Evolutionary conservation across 805 yeast genomes (phyloP).

Genomic region (Nakazawaea peltata): DNA sequence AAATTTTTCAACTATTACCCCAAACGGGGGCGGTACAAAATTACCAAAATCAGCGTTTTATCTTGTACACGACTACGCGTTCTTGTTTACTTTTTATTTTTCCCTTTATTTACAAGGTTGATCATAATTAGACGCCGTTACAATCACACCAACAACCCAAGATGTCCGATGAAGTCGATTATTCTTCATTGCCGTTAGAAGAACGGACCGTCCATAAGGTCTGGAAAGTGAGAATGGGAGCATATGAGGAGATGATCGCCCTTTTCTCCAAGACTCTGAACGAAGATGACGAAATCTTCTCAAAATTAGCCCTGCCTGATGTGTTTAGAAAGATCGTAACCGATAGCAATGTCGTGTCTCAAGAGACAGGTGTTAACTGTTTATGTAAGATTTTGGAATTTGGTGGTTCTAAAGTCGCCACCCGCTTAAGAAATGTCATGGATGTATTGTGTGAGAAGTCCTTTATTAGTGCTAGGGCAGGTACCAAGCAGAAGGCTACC

Average conservation of each 20-base stretch:
- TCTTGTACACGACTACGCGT: neutral
- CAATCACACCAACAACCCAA: neutral
- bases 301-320: slow-evolving; percentile 43
- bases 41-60: neutral
- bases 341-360: slow-evolving; percentile 88
- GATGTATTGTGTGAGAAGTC: slow-evolving; percentile 74
- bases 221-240: slow-evolving; percentile 84
- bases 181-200: slow-evolving; percentile 50
- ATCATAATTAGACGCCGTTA: neutral
- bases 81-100: neutral
- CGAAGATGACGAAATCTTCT: slow-evolving; percentile 49
- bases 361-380: slow-evolving; percentile 67
- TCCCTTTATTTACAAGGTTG: neutral
- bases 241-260: slow-evolving; percentile 60
- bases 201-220: slow-evolving; percentile 62
- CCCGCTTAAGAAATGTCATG: slow-evolving; percentile 31
- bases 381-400: slow-evolving; percentile 45
- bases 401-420: slow-evolving; percentile 38
- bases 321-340: slow-evolving; percentile 49
- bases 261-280: slow-evolving; percentile 45
- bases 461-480: slow-evolving; percentile 62
- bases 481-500: slow-evolving; percentile 58
- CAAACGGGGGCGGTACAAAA: neutral
- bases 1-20: neutral
- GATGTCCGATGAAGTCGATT: slow-evolving; percentile 47